Evolutionary conservation across 208 protist species (phyloP), one percentile per base, ranked within the genome.

Genomic region (Leishmania gerbilli): DNA sequence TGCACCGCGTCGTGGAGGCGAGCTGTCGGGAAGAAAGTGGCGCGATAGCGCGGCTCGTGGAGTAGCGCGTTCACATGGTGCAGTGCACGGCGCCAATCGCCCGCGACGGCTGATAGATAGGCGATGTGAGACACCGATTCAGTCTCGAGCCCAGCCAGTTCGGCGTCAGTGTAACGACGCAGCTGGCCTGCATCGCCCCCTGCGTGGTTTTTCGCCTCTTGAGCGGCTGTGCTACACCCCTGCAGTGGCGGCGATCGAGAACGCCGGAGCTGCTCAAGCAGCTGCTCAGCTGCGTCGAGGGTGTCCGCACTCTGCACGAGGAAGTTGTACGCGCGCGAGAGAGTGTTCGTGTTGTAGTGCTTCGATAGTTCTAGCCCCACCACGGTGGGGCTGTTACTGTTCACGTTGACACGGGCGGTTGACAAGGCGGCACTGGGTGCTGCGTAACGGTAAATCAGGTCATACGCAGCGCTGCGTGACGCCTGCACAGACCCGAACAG

Each of bases 1-100:
- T 97, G 94, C 82, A 96, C 87, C 53, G 89, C 89, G 74, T 97
- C 92, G 79, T 97, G 94, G 69, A 90, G 71, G 51, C 89, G 86
- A n/a, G 92, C 88, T 1, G 92, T 91, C 1, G 94, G 94, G 8
- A 96, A 65, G 79, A 93, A 97, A 19, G 84, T 87, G 11, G 79
- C n/a, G 51, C 76, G 45, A n/a, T 84, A 82, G 42, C 71, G 74
- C 15, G 84, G 86, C 37, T 92, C 76, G 56, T 88, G 74, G 27
- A 94, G 80, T 60, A 95, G 92, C 19, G 80, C 31, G 64, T 92
- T 80, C 60, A 93, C 81, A 40, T 83, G 85, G 42, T 80, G 79
- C 67, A 97, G 81, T 13, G 92, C 85, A 42, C 88, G 78, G 45
- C 80, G 3, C 92, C 94, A 97, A 8, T 88, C 67, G 24, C 91